Evolutionary conservation across 345 rosid species (phyloP).

Genomic region (Cochlearia excelsa): DNA sequence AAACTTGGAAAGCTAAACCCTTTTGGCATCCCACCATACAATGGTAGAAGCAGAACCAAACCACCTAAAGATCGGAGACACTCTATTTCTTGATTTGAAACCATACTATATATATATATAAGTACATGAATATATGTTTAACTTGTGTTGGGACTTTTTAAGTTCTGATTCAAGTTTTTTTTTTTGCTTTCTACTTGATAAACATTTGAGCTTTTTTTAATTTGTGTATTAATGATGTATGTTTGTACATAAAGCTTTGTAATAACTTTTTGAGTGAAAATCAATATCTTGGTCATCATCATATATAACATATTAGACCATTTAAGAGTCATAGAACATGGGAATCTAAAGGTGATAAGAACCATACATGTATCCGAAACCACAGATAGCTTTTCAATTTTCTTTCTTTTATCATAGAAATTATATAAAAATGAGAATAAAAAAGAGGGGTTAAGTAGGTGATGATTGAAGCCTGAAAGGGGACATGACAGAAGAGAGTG

Average conservation of each 20-base stretch:
- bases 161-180: slow-evolving; percentile 13
- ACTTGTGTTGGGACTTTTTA: slow-evolving; percentile 25
- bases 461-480: slow-evolving; percentile 32
- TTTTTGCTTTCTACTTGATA: slow-evolving; percentile 1
- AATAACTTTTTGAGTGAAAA: too few relatives aligned
- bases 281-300: too few relatives aligned
- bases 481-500: slow-evolving; percentile 32
- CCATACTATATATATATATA: neutral
- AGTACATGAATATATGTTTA: neutral
- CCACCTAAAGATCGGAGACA: slow-evolving; percentile 78
- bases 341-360: too few relatives aligned
- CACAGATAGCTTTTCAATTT: neutral
- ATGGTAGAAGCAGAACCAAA: slow-evolving; percentile 42
- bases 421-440: neutral
- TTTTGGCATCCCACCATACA: slow-evolving; percentile 45
- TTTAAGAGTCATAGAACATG: too few relatives aligned
- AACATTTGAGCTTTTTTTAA: slow-evolving; percentile 6
- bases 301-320: too few relatives aligned
- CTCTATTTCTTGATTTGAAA: slow-evolving; percentile 64
- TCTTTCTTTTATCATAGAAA: neutral
- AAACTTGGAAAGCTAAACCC: slow-evolving; percentile 79
- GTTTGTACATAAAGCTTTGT: neutral
- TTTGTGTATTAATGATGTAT: neutral
- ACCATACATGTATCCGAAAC: slow-evolving; percentile 2
- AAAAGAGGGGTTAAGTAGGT: slow-evolving; percentile 26